Base-by-base conservation (phyloP, 139 green algal genomes). In the Closterium sp. region DNA sequence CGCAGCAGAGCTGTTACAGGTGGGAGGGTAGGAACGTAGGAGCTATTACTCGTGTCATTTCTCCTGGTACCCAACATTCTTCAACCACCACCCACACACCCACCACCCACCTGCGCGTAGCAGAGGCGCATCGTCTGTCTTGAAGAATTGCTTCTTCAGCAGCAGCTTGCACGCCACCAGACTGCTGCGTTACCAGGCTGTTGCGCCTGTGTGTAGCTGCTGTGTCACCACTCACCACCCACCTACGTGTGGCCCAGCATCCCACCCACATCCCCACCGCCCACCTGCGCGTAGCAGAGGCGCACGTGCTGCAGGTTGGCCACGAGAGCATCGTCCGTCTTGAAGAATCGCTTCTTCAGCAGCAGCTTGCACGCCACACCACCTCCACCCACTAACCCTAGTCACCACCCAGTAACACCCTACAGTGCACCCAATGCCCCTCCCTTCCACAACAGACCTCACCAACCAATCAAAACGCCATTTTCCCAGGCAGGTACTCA, bases 261-360 rank as follows among this genome's bases (percentile, higher is more conserved):
- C n/a, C n/a, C 5, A 5, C 30, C 85, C 7, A 4, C 17, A 89
- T 85, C 19, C 17, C 19, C 31, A 38, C 17, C 17, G 19, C 29
- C 34, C 27, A 90, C 88, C 30, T 90, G 88, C 4, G 70, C 70
- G 88, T 90, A 90, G 29, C 38, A 90, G 10, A 90, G 30, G 88
- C 30, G 88, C 29, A 50, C 38, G 88, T 86, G 70, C 62, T 86
- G 38, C 29, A 62, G 88, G 29, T 90, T 28, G n/a, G n/a, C 28
- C 9, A 85, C 88, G 29, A 62, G 19, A 4, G 28, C 28, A 90
- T 90, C 28, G 1, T 29, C 70, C 17, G 28, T 50, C 28, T 90
- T 90, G 30, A 90, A 90, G 30, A 90, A 86, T 85, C 88, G 62
- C n/a, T 90, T 90, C 88, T 90, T 90, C 29, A 90, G 30, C 30